A percentile compares a stretch with the other conserved stretches of the same genome.
Conservation (phyloP, 495 filamentous ascomycete species). For the Talaromyces wortmannii region DNA sequence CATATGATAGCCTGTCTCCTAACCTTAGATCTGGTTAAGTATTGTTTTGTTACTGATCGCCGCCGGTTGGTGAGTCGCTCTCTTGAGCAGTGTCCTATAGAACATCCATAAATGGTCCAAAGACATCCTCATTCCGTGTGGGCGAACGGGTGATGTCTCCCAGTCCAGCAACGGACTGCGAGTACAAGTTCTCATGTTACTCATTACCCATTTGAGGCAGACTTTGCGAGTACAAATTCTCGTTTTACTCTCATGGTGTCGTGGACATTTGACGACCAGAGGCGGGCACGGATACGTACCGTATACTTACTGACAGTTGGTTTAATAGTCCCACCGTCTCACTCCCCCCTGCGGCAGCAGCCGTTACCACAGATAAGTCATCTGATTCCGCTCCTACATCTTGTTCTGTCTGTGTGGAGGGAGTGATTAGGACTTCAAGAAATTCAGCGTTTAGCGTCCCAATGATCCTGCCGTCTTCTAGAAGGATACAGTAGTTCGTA, state of each 20-base stretch:
- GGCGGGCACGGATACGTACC: slow-evolving; percentile 8
- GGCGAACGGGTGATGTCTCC: slow-evolving; percentile 7
- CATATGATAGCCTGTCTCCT: slow-evolving; percentile 6
- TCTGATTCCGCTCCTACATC: slow-evolving; percentile 9
- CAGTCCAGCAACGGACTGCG: slow-evolving; percentile 7
- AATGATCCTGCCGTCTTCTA: slow-evolving; percentile 15
- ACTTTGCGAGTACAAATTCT: too few species aligned
- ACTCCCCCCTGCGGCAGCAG: slow-evolving; percentile 13
- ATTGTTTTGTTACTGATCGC: slow-evolving; percentile 7
- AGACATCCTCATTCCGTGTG: slow-evolving; percentile 7
- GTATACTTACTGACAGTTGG: slow-evolving; percentile 7
- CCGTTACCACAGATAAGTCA: slow-evolving; percentile 9
- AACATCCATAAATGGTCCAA: slow-evolving; percentile 6
- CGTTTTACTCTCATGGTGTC: slow-evolving; percentile 6
- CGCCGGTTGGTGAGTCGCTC: slow-evolving; percentile 7
- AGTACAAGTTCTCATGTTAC: slow-evolving; percentile 7
- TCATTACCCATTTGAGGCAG: slow-evolving; percentile 9
- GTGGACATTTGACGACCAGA: slow-evolving; percentile 7
- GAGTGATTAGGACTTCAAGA: slow-evolving; percentile 13
- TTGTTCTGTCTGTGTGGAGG: slow-evolving; percentile 13
- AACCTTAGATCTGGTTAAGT: slow-evolving; percentile 3
- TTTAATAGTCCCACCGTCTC: slow-evolving; percentile 11
- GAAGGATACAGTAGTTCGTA: slow-evolving; percentile 17
- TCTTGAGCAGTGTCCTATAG: background rate
- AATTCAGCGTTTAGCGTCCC: slow-evolving; percentile 12